These are phyloP conservation scores for Pleurotus eryngii DNA, from an alignment of 768 basidiomycete genomes.

Conservation along the genomic window DNA sequence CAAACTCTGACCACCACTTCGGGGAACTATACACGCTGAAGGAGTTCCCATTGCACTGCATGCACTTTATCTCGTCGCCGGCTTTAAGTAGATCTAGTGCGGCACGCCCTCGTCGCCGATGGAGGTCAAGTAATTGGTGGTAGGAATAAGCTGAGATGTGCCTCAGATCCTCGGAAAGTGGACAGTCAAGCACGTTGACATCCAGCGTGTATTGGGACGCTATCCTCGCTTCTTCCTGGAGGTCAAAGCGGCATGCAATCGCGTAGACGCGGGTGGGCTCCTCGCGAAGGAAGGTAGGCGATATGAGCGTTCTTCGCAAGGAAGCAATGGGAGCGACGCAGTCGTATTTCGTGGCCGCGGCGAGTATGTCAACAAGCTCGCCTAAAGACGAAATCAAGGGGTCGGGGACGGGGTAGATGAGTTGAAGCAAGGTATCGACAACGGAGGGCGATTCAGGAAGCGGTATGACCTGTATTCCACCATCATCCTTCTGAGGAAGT, in stretches of 20 bases:
- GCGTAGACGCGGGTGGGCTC: constrained; percentile 66
- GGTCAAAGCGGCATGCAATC: constrained; percentile 61
- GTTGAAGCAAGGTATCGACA: constrained; percentile 50
- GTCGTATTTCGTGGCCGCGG: constrained; percentile 64
- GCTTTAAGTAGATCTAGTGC: constrained; percentile 45
- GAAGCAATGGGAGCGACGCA: constrained; percentile 40
- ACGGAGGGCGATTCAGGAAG: constrained; percentile 47
- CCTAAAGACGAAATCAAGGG: constrained; percentile 51
- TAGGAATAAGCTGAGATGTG: constrained; percentile 69
- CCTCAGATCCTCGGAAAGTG: constrained; percentile 59
- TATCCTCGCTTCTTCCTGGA: constrained; percentile 59
- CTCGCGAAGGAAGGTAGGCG: constrained; percentile 41
- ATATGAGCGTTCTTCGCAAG: constrained; percentile 51
- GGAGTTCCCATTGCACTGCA: constrained; percentile 59
- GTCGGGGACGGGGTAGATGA: constrained; percentile 60
- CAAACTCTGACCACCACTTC: constrained; percentile 69
- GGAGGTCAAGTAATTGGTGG: constrained; percentile 59
- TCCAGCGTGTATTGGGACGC: constrained; percentile 59
- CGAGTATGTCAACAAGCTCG: constrained; percentile 47
- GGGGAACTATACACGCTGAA: constrained; percentile 46
- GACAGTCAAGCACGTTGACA: constrained; percentile 51
- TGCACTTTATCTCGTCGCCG: constrained; percentile 55
- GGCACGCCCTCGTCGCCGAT: constrained; percentile 47
- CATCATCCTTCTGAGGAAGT: constrained; percentile 46
- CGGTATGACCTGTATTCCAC: constrained; percentile 43